Evolutionary conservation across 805 yeast genomes (phyloP).

Genomic region (Yarrowia sp.): DNA sequence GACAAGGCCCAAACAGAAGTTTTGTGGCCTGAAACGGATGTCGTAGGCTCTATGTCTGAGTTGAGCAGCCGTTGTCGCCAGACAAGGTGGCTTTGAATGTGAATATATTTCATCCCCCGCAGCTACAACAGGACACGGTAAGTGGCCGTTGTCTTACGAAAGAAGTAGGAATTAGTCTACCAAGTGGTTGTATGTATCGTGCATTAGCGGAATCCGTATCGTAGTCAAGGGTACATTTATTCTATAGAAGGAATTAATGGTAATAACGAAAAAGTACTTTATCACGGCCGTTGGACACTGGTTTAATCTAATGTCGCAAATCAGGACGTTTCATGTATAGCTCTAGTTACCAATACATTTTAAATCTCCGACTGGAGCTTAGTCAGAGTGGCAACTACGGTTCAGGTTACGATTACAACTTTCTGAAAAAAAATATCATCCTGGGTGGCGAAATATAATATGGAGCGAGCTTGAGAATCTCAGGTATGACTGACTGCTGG

Average conservation of each 20-base stretch:
- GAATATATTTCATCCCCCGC: neutral
- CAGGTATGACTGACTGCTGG: neutral
- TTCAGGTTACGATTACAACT: neutral
- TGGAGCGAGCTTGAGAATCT: neutral
- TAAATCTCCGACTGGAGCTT: neutral
- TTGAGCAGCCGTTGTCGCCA: neutral
- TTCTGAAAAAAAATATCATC: neutral
- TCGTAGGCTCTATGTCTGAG: neutral
- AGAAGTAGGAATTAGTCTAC: neutral
- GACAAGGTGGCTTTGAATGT: slow-evolving; percentile 1
- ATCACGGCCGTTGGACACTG: neutral
- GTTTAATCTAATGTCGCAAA: neutral
- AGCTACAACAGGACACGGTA: neutral
- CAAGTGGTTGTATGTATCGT: neutral
- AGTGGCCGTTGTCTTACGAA: neutral
- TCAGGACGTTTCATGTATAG: neutral
- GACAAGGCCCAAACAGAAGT: neutral
- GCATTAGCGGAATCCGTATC: neutral
- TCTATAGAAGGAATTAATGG: neutral
- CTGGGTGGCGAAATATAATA: neutral
- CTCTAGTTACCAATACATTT: too few relatives aligned
- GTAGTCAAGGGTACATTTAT: neutral
- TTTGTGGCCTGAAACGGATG: neutral
- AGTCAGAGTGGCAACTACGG: neutral
- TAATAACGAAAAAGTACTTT: neutral